A percentile compares a stretch with the other conserved stretches of the same genome.
These are phyloP conservation scores for Wickerhamomyces hampshirensis DNA, from an alignment of 805 yeast genomes.

Conservation along the genomic window DNA sequence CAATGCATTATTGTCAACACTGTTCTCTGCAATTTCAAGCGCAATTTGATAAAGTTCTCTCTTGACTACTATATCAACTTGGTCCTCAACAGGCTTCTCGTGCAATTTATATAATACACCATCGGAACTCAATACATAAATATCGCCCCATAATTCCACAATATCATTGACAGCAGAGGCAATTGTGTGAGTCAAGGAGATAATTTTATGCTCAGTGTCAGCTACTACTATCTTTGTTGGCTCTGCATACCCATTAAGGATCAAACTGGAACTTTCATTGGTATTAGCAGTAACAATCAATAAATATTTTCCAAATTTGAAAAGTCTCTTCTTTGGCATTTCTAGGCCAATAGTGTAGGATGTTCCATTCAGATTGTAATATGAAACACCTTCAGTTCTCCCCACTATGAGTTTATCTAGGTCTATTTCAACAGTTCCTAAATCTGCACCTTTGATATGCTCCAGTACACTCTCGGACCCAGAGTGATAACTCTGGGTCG, in stretches of 20 bases:
- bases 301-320: conserved; percentile 49
- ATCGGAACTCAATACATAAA: conserved; percentile 64
- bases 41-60: conserved; percentile 73
- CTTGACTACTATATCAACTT: conserved; percentile 62
- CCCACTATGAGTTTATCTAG: conserved; percentile 58
- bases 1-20: conserved; percentile 26
- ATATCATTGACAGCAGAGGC: conserved; percentile 58
- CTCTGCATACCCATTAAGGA: conserved; percentile 27
- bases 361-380: conserved; percentile 53
- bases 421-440: conserved; percentile 36
- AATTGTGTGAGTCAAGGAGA: conserved; percentile 66
- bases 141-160: conserved; percentile 50
- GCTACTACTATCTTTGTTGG: conserved; percentile 60
- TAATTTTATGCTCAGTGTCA: conserved; percentile 64
- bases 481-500: conserved; percentile 75
- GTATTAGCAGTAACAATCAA: conserved; percentile 52
- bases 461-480: conserved; percentile 49
- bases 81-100: conserved; percentile 63
- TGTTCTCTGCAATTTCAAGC: conserved; percentile 51
- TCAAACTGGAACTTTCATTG: conserved; percentile 27
- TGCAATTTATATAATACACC: conserved; percentile 67
- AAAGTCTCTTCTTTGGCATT: conserved; percentile 48
- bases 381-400: conserved; percentile 55
- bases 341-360: conserved; percentile 52
- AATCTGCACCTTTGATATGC: conserved; percentile 38